Evolutionary conservation across 2,329 filamentous ascomycete genomes (phyloP).

Genomic region (Mycosphaerella arachidis): DNA sequence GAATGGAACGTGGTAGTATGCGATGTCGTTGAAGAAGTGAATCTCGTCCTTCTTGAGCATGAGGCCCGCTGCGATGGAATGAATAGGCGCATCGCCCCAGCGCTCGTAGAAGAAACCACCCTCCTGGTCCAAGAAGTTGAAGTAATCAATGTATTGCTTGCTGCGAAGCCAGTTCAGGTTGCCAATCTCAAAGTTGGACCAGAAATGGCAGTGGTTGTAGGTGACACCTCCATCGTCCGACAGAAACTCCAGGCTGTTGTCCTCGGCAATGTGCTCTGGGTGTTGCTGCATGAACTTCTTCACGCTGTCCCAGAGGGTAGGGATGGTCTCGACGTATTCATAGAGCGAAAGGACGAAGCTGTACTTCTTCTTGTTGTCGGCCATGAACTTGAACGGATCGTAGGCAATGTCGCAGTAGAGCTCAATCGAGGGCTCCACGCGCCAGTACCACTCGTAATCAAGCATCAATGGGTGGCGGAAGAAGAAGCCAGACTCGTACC

Average conservation of each 20-base stretch:
- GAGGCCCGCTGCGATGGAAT: slow-evolving; percentile 89
- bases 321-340: slow-evolving; percentile 95
- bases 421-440: slow-evolving; percentile 94
- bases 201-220: slow-evolving; percentile 98
- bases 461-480: slow-evolving; percentile 91
- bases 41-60: slow-evolving; percentile 89
- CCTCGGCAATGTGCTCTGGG: slow-evolving; percentile 78
- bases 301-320: slow-evolving; percentile 88
- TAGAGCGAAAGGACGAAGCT: slow-evolving; percentile 93
- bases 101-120: slow-evolving; percentile 99
- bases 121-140: slow-evolving; percentile 78
- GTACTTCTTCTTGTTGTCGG: slow-evolving; percentile 96
- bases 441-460: slow-evolving; percentile 99
- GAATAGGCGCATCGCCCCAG: slow-evolving; percentile 95
- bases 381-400: slow-evolving; percentile 95
- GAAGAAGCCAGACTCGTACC: slow-evolving; percentile 98
- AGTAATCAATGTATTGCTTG: slow-evolving; percentile 84
- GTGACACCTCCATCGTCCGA: slow-evolving; percentile 86
- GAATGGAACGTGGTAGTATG: slow-evolving; percentile 96
- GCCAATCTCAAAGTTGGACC: slow-evolving; percentile 98
- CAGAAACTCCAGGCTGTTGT: slow-evolving; percentile 85
- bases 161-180: slow-evolving; percentile 91
- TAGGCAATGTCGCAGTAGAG: slow-evolving; percentile 94
- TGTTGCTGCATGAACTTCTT: slow-evolving; percentile 90
- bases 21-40: slow-evolving; percentile 99